Base-by-base conservation (phyloP, 495 filamentous ascomycete genomes). In the Pseudoneurospora amorphoporcata region DNA sequence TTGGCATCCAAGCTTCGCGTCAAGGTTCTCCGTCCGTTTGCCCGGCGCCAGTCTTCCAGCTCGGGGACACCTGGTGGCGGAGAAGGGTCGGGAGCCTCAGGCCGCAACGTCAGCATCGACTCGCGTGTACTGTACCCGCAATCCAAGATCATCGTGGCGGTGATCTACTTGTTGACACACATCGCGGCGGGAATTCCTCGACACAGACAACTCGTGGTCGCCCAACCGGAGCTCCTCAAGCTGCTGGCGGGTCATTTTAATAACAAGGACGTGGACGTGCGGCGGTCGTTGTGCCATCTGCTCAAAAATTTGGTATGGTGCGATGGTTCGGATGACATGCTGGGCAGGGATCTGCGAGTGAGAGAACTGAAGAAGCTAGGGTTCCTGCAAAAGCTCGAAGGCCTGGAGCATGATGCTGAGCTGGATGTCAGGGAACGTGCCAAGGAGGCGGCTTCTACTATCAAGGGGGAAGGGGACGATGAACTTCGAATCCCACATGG, bases 381-480 rank as follows among this genome's bases (percentile, higher is more conserved):
- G 0, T 90, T 96, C 61, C 78, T 88, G 68, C 84, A 89, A 35
- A 90, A 87, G 73, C 83, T 95, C 58, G 83, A 89, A 74, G 84
- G 79, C 47, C 81, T 97, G 70, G 82, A 89, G 76, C 80, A 75
- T 32, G 95, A 98, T 82, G 80, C 81, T n/a, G 93, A 96, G 75
- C 78, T 94, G 72, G 94, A 97, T 81, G 90, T 96, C 10, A 85
- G 89, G 70, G 93, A 98, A 82, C 83, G 92, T 69, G 93, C 91
- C 10, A 97, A 92, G 83, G 91, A 88, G 61, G 94, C 92, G 7
- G 79, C 90, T 8, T 88, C 88, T 82, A 88, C 94, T 77, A 83
- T 97, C 81, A 86, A 82, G 72, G 72, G 77, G 17, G 40, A 61
- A n/a, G 38, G 45, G 29, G 6, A 29, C 16, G 32, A 65, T 35